Conservation (phyloP, 805 yeast genomes). For the Starmerella vitae region DNA sequence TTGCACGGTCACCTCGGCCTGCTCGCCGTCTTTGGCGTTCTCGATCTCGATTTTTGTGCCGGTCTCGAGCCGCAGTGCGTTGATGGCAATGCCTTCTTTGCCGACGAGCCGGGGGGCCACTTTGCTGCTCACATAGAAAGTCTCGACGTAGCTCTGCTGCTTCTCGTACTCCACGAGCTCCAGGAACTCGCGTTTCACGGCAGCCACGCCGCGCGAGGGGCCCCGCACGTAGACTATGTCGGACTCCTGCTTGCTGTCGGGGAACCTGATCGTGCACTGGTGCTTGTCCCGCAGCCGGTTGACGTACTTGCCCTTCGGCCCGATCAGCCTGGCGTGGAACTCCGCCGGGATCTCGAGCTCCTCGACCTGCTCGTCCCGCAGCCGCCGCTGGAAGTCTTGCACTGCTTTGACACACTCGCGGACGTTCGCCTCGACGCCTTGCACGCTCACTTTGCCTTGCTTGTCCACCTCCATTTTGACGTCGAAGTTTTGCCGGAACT, state of each 20-base stretch:
- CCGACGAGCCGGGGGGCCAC: constrained; percentile 85
- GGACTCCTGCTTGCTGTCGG: constrained; percentile 23
- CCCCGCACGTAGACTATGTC: constrained; percentile 38
- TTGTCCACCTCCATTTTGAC: constrained; percentile 64
- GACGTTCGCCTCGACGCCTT: constrained; percentile 69
- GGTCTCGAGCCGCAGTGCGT: constrained; percentile 58
- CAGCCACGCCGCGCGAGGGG: constrained; percentile 68
- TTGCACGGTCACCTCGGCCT: constrained; percentile 52
- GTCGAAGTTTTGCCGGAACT: constrained; percentile 57
- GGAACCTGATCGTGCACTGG: constrained; percentile 67
- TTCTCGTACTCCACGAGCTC: constrained; percentile 76
- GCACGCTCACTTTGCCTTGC: constrained; percentile 42
- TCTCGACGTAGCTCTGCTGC: constrained; percentile 61
- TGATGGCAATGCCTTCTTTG: constrained; percentile 70
- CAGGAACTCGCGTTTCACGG: constrained; percentile 32
- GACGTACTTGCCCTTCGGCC: constrained; percentile 67
- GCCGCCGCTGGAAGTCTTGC: constrained; percentile 45
- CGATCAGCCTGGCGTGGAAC: constrained; percentile 71
- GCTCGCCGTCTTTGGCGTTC: constrained; percentile 3
- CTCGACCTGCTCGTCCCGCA: constrained; percentile 68
- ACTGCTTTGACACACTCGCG: constrained; percentile 56
- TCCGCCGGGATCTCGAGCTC: constrained; percentile 59
- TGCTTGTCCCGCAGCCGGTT: constrained; percentile 80
- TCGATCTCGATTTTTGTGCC: constrained; percentile 36
- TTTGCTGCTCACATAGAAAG: constrained; percentile 52